Conservation (phyloP, 495 filamentous ascomycete species). For the Daldinia concentrica region DNA sequence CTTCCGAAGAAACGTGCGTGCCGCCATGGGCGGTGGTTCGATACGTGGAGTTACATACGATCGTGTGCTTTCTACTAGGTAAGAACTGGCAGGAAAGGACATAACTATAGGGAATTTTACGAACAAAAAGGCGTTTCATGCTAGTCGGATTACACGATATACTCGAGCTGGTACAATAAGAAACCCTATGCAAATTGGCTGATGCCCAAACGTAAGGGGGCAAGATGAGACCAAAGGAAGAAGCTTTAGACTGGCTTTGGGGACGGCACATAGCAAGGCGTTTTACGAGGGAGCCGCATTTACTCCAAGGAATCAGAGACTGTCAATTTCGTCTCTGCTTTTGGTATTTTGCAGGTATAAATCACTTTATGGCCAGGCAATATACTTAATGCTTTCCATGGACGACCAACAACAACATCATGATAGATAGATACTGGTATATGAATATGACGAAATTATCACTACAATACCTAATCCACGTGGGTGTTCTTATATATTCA, state of each 20-base stretch:
- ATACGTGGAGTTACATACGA: constrained; percentile 80
- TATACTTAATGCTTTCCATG: constrained; percentile 4
- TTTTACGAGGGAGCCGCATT: constrained; percentile 27
- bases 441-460: constrained; percentile 23
- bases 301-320: constrained; percentile 10
- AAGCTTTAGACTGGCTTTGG: constrained; percentile 13
- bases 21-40: constrained; percentile 81
- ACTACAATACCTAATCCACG: background rate
- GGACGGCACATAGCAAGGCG: constrained; percentile 32
- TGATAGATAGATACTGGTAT: constrained; percentile 20
- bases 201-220: background rate
- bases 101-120: background rate
- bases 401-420: background rate
- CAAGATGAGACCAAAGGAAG: background rate
- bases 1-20: constrained; percentile 90
- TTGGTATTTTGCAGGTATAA: constrained; percentile 8
- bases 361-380: background rate
- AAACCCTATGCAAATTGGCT: background rate
- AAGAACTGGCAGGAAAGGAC: background rate
- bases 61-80: constrained; percentile 61
- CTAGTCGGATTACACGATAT: background rate
- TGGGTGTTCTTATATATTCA: background rate
- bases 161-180: background rate
- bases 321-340: constrained; percentile 5
- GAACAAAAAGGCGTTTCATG: background rate